Evolutionary conservation across 2,329 filamentous ascomycete species (phyloP).

Genomic region (Fusarium verrucosum): DNA sequence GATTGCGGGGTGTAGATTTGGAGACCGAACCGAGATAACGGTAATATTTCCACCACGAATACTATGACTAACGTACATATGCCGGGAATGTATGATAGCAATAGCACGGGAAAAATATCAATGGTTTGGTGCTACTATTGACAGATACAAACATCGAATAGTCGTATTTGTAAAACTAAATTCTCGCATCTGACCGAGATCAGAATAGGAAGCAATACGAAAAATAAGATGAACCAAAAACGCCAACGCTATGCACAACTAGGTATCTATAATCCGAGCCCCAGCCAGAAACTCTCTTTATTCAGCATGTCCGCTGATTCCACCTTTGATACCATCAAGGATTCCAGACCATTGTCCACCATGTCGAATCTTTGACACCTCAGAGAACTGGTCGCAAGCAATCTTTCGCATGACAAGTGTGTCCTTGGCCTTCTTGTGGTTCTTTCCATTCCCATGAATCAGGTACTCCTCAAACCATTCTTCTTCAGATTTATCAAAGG

Average conservation of each 20-base stretch:
- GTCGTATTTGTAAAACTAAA: too few species aligned
- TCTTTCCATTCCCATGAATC: slow-evolving; percentile 70
- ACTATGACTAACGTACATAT: too few species aligned
- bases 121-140: too few species aligned
- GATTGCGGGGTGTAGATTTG: not conserved
- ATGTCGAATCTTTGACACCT: slow-evolving; percentile 55
- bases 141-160: too few species aligned
- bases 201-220: too few species aligned
- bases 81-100: too few species aligned
- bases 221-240: slow-evolving; percentile 6
- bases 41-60: too few species aligned
- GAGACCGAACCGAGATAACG: not conserved
- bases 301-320: slow-evolving; percentile 50
- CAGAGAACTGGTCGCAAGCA: slow-evolving; percentile 68
- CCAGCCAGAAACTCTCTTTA: slow-evolving; percentile 9
- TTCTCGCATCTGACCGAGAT: too few species aligned
- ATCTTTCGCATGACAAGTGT: slow-evolving; percentile 79
- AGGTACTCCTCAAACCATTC: slow-evolving; percentile 77
- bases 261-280: not conserved
- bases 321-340: slow-evolving; percentile 61
- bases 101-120: too few species aligned
- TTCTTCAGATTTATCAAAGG: slow-evolving; percentile 76
- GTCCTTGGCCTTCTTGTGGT: slow-evolving; percentile 72
- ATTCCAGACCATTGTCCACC: slow-evolving; percentile 60
- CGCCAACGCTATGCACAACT: slow-evolving; percentile 43